A percentile compares a stretch with the other conserved stretches of the same genome.
Evolutionary conservation across 75 land plant genomes (phyloP).

Genomic region (Larix kaempferi): DNA sequence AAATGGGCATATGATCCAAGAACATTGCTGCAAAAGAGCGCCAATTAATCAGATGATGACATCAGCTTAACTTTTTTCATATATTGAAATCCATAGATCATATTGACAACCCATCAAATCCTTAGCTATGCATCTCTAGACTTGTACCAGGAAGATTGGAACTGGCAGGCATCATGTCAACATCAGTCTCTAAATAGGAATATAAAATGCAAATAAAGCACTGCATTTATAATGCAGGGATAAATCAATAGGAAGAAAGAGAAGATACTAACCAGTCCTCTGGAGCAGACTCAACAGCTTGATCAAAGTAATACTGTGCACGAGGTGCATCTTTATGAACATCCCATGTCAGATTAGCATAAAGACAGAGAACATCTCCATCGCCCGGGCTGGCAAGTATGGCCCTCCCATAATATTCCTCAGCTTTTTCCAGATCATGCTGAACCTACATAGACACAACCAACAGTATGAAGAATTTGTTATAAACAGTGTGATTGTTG

Average conservation of each 20-base stretch:
- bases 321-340: slow-evolving; percentile 31
- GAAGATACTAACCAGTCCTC: slow-evolving; percentile 26
- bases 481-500: too few relatives aligned
- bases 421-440: slow-evolving; percentile 28
- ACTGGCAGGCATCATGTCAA: too few relatives aligned
- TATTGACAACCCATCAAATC: too few relatives aligned
- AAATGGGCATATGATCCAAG: slow-evolving; percentile 28
- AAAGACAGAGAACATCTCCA: slow-evolving; percentile 34
- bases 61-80: neutral
- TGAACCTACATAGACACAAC: neutral
- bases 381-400: slow-evolving; percentile 48
- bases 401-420: slow-evolving; percentile 48
- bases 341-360: slow-evolving; percentile 52
- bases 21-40: slow-evolving; percentile 13
- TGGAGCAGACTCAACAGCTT: slow-evolving; percentile 55
- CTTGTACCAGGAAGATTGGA: too few relatives aligned
- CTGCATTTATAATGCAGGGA: too few relatives aligned
- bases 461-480: too few relatives aligned
- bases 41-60: too few relatives aligned
- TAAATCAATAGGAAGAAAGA: too few relatives aligned
- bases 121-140: too few relatives aligned
- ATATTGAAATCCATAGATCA: neutral
- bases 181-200: too few relatives aligned
- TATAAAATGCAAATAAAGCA: too few relatives aligned
- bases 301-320: slow-evolving; percentile 49